Evolutionary conservation across 129 eudicot species (phyloP).

Genomic region (Flaveria robusta): DNA sequence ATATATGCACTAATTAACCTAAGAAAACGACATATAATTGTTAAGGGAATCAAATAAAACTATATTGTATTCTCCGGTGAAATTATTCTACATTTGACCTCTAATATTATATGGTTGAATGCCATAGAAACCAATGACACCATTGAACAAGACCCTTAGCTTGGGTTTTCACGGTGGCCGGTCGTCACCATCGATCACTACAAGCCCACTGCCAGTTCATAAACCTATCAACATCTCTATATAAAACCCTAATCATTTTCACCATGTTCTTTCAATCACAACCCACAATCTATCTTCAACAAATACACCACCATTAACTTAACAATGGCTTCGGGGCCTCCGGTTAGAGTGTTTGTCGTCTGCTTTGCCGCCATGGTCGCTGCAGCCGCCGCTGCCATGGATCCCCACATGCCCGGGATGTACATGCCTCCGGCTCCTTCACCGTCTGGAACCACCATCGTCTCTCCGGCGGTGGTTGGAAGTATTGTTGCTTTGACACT

Average conservation of each 20-base stretch:
- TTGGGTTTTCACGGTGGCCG: constrained; percentile 37
- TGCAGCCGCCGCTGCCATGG: constrained; percentile 37
- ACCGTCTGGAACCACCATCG: constrained; percentile 39
- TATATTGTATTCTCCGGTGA: not conserved
- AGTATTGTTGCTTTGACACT: constrained; percentile 34
- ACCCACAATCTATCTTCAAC: not conserved
- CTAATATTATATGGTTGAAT: not conserved
- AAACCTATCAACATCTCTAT: constrained; percentile 14
- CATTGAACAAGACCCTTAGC: constrained; percentile 27
- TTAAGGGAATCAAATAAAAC: not conserved
- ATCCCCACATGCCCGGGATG: constrained; percentile 43
- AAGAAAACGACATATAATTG: no score
- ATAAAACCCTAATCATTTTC: constrained; percentile 27
- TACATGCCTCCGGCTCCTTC: constrained; percentile 40
- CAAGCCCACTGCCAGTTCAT: constrained; percentile 31
- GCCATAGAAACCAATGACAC: constrained; percentile 22
- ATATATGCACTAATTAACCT: no score
- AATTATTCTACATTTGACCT: not conserved
- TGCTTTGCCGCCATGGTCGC: constrained; percentile 30
- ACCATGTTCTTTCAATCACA: constrained; percentile 13
- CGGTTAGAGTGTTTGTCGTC: constrained; percentile 18
- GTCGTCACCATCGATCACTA: constrained; percentile 31
- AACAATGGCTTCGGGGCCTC: constrained; percentile 31
- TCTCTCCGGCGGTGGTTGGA: constrained; percentile 34
- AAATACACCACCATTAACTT: not conserved